These are phyloP conservation scores for Aureobasidium lini DNA, from an alignment of 2,329 filamentous ascomycete genomes.

Conservation along the genomic window DNA sequence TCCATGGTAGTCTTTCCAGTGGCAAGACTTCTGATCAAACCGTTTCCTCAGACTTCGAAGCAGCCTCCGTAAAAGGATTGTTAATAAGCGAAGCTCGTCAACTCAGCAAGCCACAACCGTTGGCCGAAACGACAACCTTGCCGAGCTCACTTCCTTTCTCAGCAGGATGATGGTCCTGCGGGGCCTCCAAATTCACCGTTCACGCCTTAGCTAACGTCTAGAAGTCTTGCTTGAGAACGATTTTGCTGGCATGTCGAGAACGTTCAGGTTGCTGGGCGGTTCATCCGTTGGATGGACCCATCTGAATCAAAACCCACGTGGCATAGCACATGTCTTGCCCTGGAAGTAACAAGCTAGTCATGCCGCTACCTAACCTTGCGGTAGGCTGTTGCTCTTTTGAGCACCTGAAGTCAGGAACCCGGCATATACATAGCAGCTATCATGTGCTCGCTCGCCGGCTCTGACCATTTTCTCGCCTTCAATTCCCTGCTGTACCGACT, in stretches of 20 bases:
- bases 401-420: background rate
- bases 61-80: background rate
- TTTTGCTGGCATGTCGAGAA: background rate
- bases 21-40: background rate
- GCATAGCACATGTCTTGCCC: background rate
- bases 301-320: background rate
- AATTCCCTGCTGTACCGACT: background rate
- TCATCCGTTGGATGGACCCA: background rate
- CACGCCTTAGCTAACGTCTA: background rate
- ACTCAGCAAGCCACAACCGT: conserved; percentile 6
- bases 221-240: background rate
- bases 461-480: background rate
- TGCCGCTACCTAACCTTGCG: background rate
- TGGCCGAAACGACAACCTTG: background rate
- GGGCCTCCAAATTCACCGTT: background rate
- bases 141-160: background rate
- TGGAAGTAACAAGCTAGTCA: background rate
- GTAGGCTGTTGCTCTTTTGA: background rate
- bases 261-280: background rate
- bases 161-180: background rate
- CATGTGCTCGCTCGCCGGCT: background rate
- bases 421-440: background rate
- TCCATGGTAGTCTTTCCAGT: too few species aligned
- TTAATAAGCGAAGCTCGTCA: background rate
- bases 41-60: background rate